Conservation (phyloP, 164 flowering plant species). For the Kalanchoe fedtschenkoi region DNA sequence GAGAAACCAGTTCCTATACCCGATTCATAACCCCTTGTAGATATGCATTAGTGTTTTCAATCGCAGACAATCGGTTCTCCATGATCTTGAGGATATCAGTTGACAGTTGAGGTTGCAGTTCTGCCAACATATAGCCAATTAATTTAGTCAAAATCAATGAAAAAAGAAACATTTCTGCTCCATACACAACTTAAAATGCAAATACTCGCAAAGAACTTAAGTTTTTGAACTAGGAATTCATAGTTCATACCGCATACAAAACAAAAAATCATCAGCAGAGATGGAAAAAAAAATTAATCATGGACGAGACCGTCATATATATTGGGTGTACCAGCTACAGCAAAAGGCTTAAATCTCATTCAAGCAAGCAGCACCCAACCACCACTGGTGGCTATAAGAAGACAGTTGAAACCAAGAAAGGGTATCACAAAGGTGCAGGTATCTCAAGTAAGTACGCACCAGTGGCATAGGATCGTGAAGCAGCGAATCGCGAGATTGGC, state of each 20-base stretch:
- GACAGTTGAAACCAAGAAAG: too few species aligned
- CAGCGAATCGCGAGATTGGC: not conserved
- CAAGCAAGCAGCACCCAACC: too few species aligned
- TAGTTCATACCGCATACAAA: not conserved
- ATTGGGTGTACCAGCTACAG: too few species aligned
- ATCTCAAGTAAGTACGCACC: not conserved
- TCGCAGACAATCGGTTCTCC: constrained; percentile 59
- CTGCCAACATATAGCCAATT: constrained; percentile 17
- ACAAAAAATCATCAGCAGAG: not conserved
- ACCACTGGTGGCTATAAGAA: too few species aligned
- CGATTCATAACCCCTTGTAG: constrained; percentile 47
- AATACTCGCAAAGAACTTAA: too few species aligned
- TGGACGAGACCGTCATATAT: too few species aligned
- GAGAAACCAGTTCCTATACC: constrained; percentile 22
- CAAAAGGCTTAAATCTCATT: too few species aligned
- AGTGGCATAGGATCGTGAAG: not conserved
- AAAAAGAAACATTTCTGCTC: not conserved
- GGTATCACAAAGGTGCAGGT: too few species aligned
- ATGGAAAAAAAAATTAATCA: too few species aligned
- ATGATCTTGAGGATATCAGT: constrained; percentile 51
- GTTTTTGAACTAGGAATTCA: too few species aligned
- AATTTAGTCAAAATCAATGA: not conserved
- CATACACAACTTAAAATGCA: too few species aligned
- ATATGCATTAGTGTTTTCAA: constrained; percentile 41
- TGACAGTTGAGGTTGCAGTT: constrained; percentile 37